Percentiles rank a stretch among this genome's conserved stretches.
Evolutionary conservation across 805 yeast genomes (phyloP).

Genomic region (Metschnikowia lachancei): DNA sequence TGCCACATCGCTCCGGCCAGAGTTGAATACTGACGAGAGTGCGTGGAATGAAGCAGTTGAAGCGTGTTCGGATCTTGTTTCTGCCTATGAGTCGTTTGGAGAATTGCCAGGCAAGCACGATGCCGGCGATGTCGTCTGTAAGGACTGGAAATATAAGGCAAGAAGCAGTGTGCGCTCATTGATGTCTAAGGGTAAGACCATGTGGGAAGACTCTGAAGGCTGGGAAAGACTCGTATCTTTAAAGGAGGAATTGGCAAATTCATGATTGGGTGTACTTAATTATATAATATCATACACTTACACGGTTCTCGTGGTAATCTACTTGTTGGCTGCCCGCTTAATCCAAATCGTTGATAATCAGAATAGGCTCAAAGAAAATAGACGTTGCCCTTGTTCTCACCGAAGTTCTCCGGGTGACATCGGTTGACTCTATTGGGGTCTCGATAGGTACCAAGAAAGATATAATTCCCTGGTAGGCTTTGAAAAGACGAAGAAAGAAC

Average conservation of each 20-base stretch:
- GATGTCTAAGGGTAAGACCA: constrained; percentile 71
- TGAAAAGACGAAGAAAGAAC: constrained; percentile 5
- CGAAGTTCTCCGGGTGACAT: constrained; percentile 12
- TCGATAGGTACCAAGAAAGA: constrained; percentile 16
- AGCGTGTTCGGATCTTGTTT: constrained; percentile 71
- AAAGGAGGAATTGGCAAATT: constrained; percentile 40
- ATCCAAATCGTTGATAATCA: constrained; percentile 17
- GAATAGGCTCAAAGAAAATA: constrained; percentile 16
- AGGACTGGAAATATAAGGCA: constrained; percentile 88
- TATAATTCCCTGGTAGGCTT: constrained; percentile 9
- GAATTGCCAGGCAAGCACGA: constrained; percentile 74
- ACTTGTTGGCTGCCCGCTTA: background rate
- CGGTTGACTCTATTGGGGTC: constrained; percentile 1
- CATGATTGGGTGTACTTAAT: constrained; percentile 3
- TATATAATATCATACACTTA: background rate
- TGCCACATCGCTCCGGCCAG: constrained; percentile 63
- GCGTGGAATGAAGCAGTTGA: constrained; percentile 80
- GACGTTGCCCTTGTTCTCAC: constrained; percentile 17
- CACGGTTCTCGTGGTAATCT: too few relatives aligned
- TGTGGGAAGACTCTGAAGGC: constrained; percentile 79
- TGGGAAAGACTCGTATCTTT: constrained; percentile 62
- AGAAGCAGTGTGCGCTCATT: constrained; percentile 67
- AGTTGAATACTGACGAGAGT: constrained; percentile 55
- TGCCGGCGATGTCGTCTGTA: constrained; percentile 81
- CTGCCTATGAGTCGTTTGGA: constrained; percentile 88